phyloP scores from a whole-genome alignment of 768 basidiomycete genomes.

The Xanthoconium stramineum region DNA sequence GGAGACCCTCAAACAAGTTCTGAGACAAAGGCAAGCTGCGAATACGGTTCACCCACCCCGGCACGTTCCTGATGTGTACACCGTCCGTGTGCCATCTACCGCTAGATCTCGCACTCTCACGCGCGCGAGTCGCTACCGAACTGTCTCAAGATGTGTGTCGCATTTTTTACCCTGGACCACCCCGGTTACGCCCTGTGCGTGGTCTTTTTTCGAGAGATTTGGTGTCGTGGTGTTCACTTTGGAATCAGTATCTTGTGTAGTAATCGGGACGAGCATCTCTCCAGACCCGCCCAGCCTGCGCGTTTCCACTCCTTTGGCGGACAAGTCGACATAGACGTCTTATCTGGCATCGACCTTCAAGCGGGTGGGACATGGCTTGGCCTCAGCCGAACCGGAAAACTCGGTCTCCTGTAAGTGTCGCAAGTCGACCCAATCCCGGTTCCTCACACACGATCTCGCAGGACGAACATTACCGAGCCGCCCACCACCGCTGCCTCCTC shows the following conservation, averaged over 20 bases:
- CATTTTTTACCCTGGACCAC: conserved; percentile 72
- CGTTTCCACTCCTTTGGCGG: conserved; percentile 64
- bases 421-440: no score
- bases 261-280: conserved; percentile 74
- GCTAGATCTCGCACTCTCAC: neutral
- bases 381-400: conserved; percentile 56
- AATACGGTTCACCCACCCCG: neutral
- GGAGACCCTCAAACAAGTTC: conserved; percentile 5
- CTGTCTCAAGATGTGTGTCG: conserved; percentile 63
- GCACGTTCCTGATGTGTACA: neutral
- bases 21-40: neutral
- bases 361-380: conserved; percentile 88
- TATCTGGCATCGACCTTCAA: conserved; percentile 71
- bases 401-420: conserved; percentile 66
- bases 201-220: neutral
- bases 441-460: conserved; percentile 29
- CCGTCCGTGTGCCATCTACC: neutral
- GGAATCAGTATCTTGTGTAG: conserved; percentile 60
- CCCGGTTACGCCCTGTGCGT: conserved; percentile 74
- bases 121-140: conserved; percentile 1
- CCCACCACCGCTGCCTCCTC: conserved; percentile 47
- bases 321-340: conserved; percentile 36
- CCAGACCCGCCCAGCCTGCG: conserved; percentile 63
- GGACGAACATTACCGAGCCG: conserved; percentile 86
- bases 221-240: neutral